Percentiles rank a stretch among this genome's conserved stretches.
Conservation (phyloP, 2,329 filamentous ascomycete genomes). For the Verticillium nubilum region DNA sequence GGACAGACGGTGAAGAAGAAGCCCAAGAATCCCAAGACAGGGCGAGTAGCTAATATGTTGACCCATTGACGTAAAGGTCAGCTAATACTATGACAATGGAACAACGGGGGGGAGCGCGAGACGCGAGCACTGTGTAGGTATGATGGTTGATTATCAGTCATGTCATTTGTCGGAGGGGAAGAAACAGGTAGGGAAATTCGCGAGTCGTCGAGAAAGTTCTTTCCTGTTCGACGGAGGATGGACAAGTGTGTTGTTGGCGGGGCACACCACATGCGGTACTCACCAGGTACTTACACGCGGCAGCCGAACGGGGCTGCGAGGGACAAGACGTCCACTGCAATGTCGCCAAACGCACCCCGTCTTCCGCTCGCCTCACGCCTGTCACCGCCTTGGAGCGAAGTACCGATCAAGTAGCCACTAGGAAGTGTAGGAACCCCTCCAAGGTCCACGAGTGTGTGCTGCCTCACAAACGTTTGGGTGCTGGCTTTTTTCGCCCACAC, state of each 20-base stretch:
- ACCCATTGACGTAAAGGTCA: neutral
- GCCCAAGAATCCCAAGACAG: neutral
- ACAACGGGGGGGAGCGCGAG: neutral
- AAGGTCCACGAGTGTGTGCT: too few relatives aligned
- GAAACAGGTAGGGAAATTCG: conserved; percentile 4
- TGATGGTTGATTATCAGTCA: conserved; percentile 4
- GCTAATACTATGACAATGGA: neutral
- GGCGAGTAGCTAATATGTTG: neutral
- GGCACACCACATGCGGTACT: neutral
- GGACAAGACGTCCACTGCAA: neutral
- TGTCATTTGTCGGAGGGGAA: neutral
- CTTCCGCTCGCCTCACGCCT: neutral
- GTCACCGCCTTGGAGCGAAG: neutral
- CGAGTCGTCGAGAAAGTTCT: conserved; percentile 15
- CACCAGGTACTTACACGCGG: neutral
- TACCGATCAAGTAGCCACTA: neutral
- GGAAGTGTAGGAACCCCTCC: neutral
- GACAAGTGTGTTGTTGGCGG: conserved; percentile 3
- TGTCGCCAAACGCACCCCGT: neutral
- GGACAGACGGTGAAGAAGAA: neutral
- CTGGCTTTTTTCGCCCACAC: neutral
- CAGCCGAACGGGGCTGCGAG: neutral
- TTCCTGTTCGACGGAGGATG: conserved; percentile 10
- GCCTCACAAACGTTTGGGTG: neutral
- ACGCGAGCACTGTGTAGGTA: neutral